Base-by-base conservation (phyloP, 768 basidiomycete genomes). In the Leccinum broughii region DNA sequence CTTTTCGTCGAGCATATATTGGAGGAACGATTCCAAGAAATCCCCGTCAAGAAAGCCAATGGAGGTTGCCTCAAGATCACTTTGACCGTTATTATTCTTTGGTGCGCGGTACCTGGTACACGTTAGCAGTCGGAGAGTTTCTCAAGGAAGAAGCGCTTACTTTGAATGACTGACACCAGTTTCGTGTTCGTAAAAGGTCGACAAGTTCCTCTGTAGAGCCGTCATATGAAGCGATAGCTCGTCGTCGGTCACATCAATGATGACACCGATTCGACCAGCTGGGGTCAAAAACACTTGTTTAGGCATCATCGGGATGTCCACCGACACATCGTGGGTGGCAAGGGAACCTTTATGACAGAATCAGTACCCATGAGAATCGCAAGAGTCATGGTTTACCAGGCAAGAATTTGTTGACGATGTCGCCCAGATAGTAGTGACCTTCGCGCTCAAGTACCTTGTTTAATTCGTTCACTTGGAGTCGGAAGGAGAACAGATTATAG, bases 41-140 rank as follows among this genome's bases (percentile, higher is more conserved):
- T 92, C 89, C 1, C 94, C 95, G 62, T 97, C 94, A 30, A 97
- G 77, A 79, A 97, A 94, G 15, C 93, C 93, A 44, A 80, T 81
- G 2, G 89, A 81, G 1, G 80, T 65, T 28, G 73, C 66, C 34
- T 87, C 83, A 8, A 81, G 77, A 65, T 91, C 89, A 53, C 81
- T 85, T 24, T 79, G 77, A 7, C 88, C 85, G 24, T 76, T 70
- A 0, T 76, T 76, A 41, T 77, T 83, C 63, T 83, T 84, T 0
- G 92, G 92, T 0, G 89, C 79, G 55, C 93, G 82, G 72, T 83
- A 92, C 63, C 92, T 94, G 54, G 0, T 24, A 59, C 26, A 17
- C 34, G 17, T 67, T 30, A 61, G 51, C 44, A 61, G 26, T 11
- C 10, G 5, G 32, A 8, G 54, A 22, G 7, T 10, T 10, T 13